These are phyloP conservation scores for Lentinula detonsa DNA, from an alignment of 768 basidiomycete genomes.

Conservation along the genomic window DNA sequence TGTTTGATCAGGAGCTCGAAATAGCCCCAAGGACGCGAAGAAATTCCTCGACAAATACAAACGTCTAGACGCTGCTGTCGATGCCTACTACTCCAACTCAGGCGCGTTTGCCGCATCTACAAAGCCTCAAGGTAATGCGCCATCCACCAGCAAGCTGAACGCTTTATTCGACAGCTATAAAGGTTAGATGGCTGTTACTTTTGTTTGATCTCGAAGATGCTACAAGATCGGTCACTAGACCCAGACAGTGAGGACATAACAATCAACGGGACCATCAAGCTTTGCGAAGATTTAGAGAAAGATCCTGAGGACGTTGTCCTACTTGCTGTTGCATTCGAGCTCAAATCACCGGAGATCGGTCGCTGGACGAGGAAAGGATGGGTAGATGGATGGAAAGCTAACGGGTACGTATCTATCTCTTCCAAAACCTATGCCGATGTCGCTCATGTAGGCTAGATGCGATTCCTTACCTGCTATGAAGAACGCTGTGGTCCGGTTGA, in stretches of 20 bases:
- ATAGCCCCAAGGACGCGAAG: conserved; percentile 53
- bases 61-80: conserved; percentile 65
- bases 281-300: conserved; percentile 66
- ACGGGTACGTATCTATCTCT: conserved; percentile 45
- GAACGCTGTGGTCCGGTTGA: conserved; percentile 44
- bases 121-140: conserved; percentile 17
- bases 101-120: conserved; percentile 21
- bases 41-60: conserved; percentile 67
- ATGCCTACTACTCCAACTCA: conserved; percentile 65
- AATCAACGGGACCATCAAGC: conserved; percentile 73
- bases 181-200: conserved; percentile 30
- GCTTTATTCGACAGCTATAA: conserved; percentile 64
- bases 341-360: conserved; percentile 70
- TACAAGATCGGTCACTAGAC: conserved; percentile 30
- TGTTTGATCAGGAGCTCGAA: conserved; percentile 20
- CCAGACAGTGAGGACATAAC: conserved; percentile 56
- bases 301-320: conserved; percentile 80
- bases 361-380: conserved; percentile 68
- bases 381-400: conserved; percentile 74
- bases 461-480: conserved; percentile 65
- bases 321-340: conserved; percentile 74
- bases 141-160: conserved; percentile 49
- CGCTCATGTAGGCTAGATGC: conserved; percentile 31
- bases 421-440: not conserved
- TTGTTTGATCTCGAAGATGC: not conserved